Conservation (phyloP, 495 filamentous ascomycete genomes). For the Cryomyces antarcticus region DNA sequence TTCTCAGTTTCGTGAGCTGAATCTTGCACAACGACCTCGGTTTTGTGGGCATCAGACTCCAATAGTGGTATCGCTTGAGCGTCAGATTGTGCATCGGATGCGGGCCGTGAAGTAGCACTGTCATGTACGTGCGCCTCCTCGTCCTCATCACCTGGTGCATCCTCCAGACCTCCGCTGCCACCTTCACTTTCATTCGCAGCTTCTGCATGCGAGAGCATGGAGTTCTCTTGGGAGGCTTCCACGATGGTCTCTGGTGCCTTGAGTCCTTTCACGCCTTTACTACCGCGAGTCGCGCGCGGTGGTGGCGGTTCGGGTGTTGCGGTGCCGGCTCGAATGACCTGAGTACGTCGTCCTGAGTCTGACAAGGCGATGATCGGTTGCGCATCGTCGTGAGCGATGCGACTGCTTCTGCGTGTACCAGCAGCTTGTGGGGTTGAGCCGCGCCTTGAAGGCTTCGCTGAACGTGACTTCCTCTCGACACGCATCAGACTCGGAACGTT, state of each 20-base stretch:
- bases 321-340: conserved; percentile 37
- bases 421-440: neutral
- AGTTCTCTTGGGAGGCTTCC: conserved; percentile 20
- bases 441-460: too few relatives aligned
- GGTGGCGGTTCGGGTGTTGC: conserved; percentile 40
- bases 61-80: neutral
- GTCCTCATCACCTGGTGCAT: neutral
- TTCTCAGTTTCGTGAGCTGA: conserved; percentile 28
- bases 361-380: conserved; percentile 46
- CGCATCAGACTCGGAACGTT: conserved; percentile 6
- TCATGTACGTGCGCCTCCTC: neutral
- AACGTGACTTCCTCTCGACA: too few relatives aligned
- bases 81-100: neutral
- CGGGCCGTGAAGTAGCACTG: neutral
- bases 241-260: conserved; percentile 35
- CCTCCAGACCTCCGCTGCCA: too few relatives aligned
- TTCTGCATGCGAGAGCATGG: neutral
- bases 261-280: conserved; percentile 35
- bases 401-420: conserved; percentile 33
- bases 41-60: conserved; percentile 7
- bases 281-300: conserved; percentile 33
- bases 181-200: neutral
- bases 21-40: conserved; percentile 2
- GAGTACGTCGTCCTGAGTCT: conserved; percentile 55
- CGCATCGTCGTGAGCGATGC: conserved; percentile 34